Conservation (phyloP, 345 rosid species). For the Acer saccharum region DNA sequence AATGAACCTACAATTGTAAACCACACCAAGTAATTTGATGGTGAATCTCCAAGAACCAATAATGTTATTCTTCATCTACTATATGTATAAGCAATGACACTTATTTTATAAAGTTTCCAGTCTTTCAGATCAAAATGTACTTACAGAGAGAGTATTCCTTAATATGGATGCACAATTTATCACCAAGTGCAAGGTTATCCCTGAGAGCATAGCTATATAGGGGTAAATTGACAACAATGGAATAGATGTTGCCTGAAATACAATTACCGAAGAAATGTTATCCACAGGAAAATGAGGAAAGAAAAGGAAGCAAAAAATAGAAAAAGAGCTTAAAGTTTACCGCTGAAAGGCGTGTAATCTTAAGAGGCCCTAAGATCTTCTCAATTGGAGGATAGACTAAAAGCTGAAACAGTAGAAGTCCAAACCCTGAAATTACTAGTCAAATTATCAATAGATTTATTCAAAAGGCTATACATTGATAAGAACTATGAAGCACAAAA, state of each 20-base stretch:
- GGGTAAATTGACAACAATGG: conserved; percentile 51
- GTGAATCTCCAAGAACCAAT: background rate
- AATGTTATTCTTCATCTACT: background rate
- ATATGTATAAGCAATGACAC: background rate
- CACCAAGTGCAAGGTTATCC: conserved; percentile 38
- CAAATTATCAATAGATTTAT: background rate
- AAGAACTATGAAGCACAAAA: background rate
- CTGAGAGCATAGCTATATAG: conserved; percentile 53
- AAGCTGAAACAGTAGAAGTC: conserved; percentile 58
- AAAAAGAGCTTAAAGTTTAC: conserved; percentile 26
- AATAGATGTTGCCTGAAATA: conserved; percentile 51
- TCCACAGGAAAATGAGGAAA: background rate
- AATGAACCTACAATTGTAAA: background rate
- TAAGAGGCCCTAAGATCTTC: conserved; percentile 46
- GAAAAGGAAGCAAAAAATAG: background rate
- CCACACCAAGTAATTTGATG: background rate
- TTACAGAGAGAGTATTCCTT: conserved; percentile 54
- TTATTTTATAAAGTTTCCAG: background rate
- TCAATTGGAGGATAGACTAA: conserved; percentile 47
- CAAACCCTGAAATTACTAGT: conserved; percentile 34
- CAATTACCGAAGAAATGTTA: background rate
- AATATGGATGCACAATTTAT: conserved; percentile 47
- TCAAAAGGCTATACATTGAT: background rate
- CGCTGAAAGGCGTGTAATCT: conserved; percentile 46
- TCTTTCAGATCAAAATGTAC: conserved; percentile 18